These are phyloP conservation scores for Elongisporangium anandrum DNA, from an alignment of 352 stramenopile species.

Conservation along the genomic window DNA sequence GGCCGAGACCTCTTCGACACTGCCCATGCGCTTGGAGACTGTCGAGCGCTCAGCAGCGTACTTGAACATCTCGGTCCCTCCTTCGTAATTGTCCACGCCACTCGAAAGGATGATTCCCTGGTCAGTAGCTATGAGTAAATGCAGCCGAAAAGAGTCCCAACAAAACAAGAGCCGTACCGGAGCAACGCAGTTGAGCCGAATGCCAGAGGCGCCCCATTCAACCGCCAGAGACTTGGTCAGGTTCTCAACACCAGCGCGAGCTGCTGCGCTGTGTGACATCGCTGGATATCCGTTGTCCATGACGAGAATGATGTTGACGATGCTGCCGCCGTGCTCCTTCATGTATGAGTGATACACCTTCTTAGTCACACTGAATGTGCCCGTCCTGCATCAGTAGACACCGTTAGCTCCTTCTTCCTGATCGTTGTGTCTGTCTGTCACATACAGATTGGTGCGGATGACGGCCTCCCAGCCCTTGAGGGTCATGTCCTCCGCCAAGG, in stretches of 20 bases:
- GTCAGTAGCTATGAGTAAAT: slow-evolving; percentile 1
- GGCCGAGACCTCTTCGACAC: slow-evolving; percentile 88
- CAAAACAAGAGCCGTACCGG: slow-evolving; percentile 56
- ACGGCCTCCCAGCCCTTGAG: slow-evolving; percentile 89
- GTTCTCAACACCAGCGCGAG: slow-evolving; percentile 89
- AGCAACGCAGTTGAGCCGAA: slow-evolving; percentile 90
- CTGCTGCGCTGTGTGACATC: slow-evolving; percentile 83
- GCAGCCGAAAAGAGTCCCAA: background rate
- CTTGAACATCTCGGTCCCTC: slow-evolving; percentile 75
- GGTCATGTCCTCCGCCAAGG: slow-evolving; percentile 81
- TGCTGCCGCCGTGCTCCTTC: slow-evolving; percentile 89
- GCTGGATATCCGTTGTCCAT: slow-evolving; percentile 90
- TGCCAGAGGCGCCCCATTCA: slow-evolving; percentile 90
- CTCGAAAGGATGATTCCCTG: slow-evolving; percentile 63
- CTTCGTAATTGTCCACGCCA: slow-evolving; percentile 83
- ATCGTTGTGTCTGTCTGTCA: background rate
- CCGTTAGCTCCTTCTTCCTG: background rate
- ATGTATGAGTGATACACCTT: slow-evolving; percentile 92
- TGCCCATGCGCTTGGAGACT: slow-evolving; percentile 80
- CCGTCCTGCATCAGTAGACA: slow-evolving; percentile 25
- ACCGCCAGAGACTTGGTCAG: slow-evolving; percentile 90
- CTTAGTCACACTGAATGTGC: slow-evolving; percentile 89
- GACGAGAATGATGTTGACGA: slow-evolving; percentile 95
- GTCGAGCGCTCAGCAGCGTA: slow-evolving; percentile 70
- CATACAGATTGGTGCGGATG: slow-evolving; percentile 87